These are phyloP conservation scores for Peniophora sp. DNA, from an alignment of 1,284 basidiomycete species.

Conservation along the genomic window DNA sequence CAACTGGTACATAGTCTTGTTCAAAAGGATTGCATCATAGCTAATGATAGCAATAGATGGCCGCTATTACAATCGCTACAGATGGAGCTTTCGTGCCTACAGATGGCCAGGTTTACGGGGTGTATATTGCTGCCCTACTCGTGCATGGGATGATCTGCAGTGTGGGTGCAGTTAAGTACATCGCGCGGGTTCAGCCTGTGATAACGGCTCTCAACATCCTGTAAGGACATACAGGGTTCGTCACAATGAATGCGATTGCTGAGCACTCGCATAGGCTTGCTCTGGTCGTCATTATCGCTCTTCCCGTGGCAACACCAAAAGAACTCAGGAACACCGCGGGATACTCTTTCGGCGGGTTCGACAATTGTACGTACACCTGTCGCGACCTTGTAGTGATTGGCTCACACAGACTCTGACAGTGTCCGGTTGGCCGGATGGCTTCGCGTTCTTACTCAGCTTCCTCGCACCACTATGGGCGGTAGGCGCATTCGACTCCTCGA, in stretches of 20 bases:
- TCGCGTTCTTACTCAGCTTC: conserved; percentile 3
- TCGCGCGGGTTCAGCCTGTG: conserved; percentile 23
- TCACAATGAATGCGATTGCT: conserved; percentile 2
- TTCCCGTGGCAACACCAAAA: conserved; percentile 54
- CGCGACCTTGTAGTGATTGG: background rate
- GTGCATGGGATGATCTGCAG: conserved; percentile 31
- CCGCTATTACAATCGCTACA: conserved; percentile 19
- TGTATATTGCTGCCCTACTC: conserved; percentile 24
- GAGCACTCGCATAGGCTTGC: conserved; percentile 33
- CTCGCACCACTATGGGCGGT: conserved; percentile 8
- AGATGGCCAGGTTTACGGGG: conserved; percentile 20
- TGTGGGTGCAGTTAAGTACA: conserved; percentile 34
- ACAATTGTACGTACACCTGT: conserved; percentile 20
- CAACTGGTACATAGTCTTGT: conserved; percentile 50
- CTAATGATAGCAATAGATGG: conserved; percentile 39
- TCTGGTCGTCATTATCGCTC: conserved; percentile 57
- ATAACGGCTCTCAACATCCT: conserved; percentile 22
- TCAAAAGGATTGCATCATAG: conserved; percentile 46
- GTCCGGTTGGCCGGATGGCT: conserved; percentile 26
- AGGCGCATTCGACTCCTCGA: conserved; percentile 46
- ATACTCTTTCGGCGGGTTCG: conserved; percentile 49
- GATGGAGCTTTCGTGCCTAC: conserved; percentile 21
- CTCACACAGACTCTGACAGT: conserved; percentile 16
- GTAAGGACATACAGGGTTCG: conserved; percentile 19
- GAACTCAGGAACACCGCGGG: conserved; percentile 53